Evolutionary conservation across 345 rosid species (phyloP).

Genomic region (Eutrema yunnanense): DNA sequence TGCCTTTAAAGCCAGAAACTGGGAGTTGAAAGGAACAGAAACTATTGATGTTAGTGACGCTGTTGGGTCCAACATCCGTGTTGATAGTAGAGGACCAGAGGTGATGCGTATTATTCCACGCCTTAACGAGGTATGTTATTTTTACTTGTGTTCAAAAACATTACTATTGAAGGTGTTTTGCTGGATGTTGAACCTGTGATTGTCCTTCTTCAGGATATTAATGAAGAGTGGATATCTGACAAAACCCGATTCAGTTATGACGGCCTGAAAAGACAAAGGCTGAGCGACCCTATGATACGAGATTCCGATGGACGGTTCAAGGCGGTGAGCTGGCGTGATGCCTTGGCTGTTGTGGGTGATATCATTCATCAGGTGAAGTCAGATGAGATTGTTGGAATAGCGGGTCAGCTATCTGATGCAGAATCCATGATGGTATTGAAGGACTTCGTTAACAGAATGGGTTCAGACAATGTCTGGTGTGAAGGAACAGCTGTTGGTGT

Average conservation of each 20-base stretch:
- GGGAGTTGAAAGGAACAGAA: conserved; percentile 98
- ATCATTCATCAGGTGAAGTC: conserved; percentile 66
- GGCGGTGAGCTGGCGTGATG: conserved; percentile 95
- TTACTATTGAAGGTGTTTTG: not conserved
- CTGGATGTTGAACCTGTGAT: conserved; percentile 12
- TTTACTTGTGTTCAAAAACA: not conserved
- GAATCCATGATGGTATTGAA: conserved; percentile 98
- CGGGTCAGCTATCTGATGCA: conserved; percentile 92
- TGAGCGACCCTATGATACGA: conserved; percentile 97
- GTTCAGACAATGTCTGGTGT: conserved; percentile 90
- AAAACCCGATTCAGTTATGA: conserved; percentile 94
- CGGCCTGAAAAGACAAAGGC: conserved; percentile 97
- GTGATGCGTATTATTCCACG: conserved; percentile 90
- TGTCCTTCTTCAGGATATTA: conserved; percentile 67
- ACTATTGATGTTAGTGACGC: conserved; percentile 94
- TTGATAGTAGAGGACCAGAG: conserved; percentile 99
- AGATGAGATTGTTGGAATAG: conserved; percentile 84
- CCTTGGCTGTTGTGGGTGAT: conserved; percentile 86
- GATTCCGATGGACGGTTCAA: conserved; percentile 86
- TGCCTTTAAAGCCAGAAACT: conserved; percentile 97
- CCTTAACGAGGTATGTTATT: conserved; percentile 69
- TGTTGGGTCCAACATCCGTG: conserved; percentile 92
- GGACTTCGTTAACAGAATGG: conserved; percentile 87
- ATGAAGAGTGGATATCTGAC: conserved; percentile 99
- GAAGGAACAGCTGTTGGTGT: conserved; percentile 79